phyloP scores from a whole-genome alignment of 441 rosid species.

The Corymbia citriodora region DNA sequence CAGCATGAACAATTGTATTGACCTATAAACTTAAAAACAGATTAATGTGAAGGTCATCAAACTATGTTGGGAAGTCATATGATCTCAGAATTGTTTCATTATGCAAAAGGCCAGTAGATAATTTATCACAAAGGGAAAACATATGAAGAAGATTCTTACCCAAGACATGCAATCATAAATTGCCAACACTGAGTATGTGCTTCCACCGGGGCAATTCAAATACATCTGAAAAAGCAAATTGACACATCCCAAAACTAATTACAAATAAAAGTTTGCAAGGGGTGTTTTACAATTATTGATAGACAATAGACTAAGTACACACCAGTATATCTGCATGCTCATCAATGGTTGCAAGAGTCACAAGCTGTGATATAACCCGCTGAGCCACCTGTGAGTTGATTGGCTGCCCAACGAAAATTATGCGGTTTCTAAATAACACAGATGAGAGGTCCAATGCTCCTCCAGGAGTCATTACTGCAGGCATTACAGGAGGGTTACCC shows the following conservation, averaged over 20 bases:
- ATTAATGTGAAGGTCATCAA: background rate
- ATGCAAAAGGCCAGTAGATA: background rate
- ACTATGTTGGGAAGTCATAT: background rate
- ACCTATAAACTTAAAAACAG: background rate
- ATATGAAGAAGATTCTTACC: slow-evolving; percentile 37
- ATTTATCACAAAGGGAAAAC: background rate
- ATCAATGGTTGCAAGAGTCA: slow-evolving; percentile 75
- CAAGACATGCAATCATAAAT: slow-evolving; percentile 93
- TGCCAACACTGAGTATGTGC: slow-evolving; percentile 78
- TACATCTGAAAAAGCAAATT: slow-evolving; percentile 45
- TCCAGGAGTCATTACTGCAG: slow-evolving; percentile 83
- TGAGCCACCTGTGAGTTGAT: slow-evolving; percentile 82
- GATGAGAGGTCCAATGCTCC: slow-evolving; percentile 82
- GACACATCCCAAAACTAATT: slow-evolving; percentile 5
- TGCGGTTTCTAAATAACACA: slow-evolving; percentile 73
- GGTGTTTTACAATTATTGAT: background rate
- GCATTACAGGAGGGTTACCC: slow-evolving; percentile 86
- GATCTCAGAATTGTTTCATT: background rate
- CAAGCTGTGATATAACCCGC: slow-evolving; percentile 85
- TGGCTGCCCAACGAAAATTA: slow-evolving; percentile 84
- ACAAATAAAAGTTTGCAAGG: background rate
- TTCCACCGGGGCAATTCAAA: slow-evolving; percentile 94
- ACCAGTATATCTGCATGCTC: slow-evolving; percentile 87
- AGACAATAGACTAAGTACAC: slow-evolving; percentile 2
- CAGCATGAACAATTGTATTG: background rate